Conservation (phyloP, 2,329 filamentous ascomycete species). For the Torrubiellomyces zombiae region DNA sequence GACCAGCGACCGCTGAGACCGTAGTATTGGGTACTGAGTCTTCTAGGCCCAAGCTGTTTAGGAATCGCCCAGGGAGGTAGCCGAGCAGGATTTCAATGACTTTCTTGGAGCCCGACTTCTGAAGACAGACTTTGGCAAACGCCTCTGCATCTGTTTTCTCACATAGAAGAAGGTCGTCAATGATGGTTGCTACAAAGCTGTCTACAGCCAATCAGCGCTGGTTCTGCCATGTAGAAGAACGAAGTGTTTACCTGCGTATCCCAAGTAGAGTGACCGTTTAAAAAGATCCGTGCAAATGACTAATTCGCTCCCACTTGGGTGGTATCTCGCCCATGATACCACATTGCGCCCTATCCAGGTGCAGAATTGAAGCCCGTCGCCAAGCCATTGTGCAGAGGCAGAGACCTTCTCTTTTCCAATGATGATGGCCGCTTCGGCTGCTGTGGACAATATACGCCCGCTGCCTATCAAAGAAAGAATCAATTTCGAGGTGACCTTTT, state of each 20-base stretch:
- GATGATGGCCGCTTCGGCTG: conserved; percentile 38
- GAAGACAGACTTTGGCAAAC: conserved; percentile 16
- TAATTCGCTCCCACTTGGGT: conserved; percentile 16
- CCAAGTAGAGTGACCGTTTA: conserved; percentile 48
- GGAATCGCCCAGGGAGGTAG: conserved; percentile 28
- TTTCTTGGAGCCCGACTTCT: conserved; percentile 11
- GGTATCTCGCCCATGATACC: conserved; percentile 21
- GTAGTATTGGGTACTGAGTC: conserved; percentile 14
- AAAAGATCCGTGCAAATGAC: conserved; percentile 31
- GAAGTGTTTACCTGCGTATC: conserved; percentile 45
- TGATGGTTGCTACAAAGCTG: conserved; percentile 17
- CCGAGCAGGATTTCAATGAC: conserved; percentile 12
- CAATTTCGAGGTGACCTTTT: conserved; percentile 16
- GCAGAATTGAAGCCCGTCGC: conserved; percentile 46
- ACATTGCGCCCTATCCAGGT: conserved; percentile 58
- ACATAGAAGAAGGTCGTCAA: conserved; percentile 22
- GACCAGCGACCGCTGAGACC: conserved; percentile 40
- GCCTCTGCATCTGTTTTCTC: conserved; percentile 6
- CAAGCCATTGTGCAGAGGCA: conserved; percentile 36
- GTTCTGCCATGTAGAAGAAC: background rate
- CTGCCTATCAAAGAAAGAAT: conserved; percentile 28
- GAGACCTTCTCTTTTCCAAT: conserved; percentile 18
- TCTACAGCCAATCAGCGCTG: conserved; percentile 18
- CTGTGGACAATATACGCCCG: conserved; percentile 31
- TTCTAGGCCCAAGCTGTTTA: conserved; percentile 19